These are phyloP conservation scores for Mortierella sp. DNA, from an alignment of 371 early-diverging fungal genomes.

Conservation along the genomic window DNA sequence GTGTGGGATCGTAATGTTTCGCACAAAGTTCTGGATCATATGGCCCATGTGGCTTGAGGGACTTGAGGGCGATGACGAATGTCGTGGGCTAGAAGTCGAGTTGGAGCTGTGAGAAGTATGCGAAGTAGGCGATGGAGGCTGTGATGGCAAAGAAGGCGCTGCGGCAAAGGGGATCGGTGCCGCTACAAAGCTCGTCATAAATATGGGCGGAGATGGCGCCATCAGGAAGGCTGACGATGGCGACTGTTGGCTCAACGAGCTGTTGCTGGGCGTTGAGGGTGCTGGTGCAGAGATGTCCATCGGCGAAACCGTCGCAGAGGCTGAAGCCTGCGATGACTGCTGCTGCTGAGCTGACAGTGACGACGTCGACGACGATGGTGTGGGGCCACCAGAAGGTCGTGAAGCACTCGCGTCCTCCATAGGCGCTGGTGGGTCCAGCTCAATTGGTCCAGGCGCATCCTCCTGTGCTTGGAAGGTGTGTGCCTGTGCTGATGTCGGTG, in stretches of 20 bases:
- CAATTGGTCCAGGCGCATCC: not conserved
- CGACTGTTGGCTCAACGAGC: constrained; percentile 38
- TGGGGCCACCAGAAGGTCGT: constrained; percentile 1
- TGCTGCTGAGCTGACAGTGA: constrained; percentile 16
- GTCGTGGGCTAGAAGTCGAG: constrained; percentile 4
- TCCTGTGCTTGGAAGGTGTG: constrained; percentile 30
- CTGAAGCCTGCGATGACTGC: constrained; percentile 16
- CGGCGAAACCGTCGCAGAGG: constrained; percentile 30
- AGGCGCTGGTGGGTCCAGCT: constrained; percentile 11
- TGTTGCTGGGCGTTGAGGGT: constrained; percentile 10
- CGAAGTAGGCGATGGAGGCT: constrained; percentile 14
- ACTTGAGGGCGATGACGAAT: constrained; percentile 22
- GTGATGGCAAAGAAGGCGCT: constrained; percentile 7
- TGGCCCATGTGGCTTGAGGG: constrained; percentile 44
- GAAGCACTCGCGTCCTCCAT: not conserved
- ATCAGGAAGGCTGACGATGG: constrained; percentile 47
- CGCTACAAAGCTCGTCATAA: constrained; percentile 35
- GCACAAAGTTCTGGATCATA: constrained; percentile 54
- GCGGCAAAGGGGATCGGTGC: constrained; percentile 38
- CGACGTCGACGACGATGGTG: constrained; percentile 25
- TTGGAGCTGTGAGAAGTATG: not conserved
- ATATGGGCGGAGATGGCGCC: constrained; percentile 53
- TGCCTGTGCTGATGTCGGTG: constrained; percentile 26
- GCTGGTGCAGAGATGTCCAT: constrained; percentile 33
- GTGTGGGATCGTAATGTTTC: constrained; percentile 48